Percentiles rank a stretch among this genome's conserved stretches.
Conservation (phyloP, 2,329 filamentous ascomycete species). For the Nemania sp. region DNA sequence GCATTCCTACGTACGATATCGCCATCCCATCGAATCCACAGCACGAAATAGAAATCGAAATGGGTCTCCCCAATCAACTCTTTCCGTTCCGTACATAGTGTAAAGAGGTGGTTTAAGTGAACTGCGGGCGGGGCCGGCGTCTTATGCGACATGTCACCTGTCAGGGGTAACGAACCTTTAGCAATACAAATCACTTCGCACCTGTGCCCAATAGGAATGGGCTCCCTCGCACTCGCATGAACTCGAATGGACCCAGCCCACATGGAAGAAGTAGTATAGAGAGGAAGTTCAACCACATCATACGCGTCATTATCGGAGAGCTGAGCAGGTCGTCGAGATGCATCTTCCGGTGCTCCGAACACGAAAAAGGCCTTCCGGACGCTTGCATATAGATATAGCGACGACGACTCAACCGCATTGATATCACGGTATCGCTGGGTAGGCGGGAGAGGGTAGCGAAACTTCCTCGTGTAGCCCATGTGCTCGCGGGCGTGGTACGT, state of each 20-base stretch:
- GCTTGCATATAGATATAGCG: conserved; percentile 10
- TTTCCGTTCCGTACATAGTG: not conserved
- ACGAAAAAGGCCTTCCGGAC: conserved; percentile 23
- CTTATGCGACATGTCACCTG: not conserved
- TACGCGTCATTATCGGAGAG: not conserved
- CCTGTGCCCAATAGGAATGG: not conserved
- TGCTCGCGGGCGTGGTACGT: conserved; percentile 19
- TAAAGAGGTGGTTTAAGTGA: not conserved
- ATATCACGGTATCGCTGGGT: conserved; percentile 22
- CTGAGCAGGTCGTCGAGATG: not conserved
- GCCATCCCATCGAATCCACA: conserved; percentile 24
- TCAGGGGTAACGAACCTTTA: conserved; percentile 13
- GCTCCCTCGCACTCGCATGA: not conserved
- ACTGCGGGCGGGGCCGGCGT: not conserved
- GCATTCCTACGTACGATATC: conserved; percentile 6
- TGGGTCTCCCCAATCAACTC: not conserved
- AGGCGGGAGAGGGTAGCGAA: conserved; percentile 26
- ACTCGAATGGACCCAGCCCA: conserved; percentile 22
- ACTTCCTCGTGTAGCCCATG: conserved; percentile 14
- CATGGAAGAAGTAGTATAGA: conserved; percentile 10
- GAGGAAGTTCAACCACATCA: conserved; percentile 14
- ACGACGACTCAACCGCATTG: conserved; percentile 10
- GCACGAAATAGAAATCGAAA: conserved; percentile 24
- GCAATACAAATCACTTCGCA: conserved; percentile 23
- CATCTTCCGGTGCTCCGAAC: conserved; percentile 12